phyloP scores from a whole-genome alignment of 495 filamentous ascomycete genomes.

The Bryoglossum gracile region DNA sequence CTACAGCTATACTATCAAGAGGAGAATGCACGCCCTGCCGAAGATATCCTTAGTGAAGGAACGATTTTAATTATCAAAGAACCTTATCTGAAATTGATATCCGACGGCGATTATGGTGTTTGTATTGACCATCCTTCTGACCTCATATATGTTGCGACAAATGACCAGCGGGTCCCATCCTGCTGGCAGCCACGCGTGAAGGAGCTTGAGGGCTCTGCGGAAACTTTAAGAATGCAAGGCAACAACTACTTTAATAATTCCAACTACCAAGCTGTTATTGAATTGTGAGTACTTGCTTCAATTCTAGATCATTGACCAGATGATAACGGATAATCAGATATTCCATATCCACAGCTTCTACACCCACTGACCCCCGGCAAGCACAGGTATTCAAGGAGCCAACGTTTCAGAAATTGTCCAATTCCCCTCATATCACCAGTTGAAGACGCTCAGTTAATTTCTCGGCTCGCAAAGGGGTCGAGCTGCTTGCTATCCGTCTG shows the following conservation, averaged over 20 bases:
- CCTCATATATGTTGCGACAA: background rate
- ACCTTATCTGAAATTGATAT: conserved; percentile 7
- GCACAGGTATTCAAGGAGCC: conserved; percentile 12
- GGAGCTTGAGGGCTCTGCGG: background rate
- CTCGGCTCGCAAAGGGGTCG: too few species aligned
- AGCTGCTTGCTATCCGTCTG: background rate
- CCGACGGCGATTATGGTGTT: conserved; percentile 7
- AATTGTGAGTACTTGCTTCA: too few species aligned
- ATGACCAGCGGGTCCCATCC: background rate
- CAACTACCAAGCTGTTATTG: background rate
- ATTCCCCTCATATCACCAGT: conserved; percentile 3
- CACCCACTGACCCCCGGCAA: conserved; percentile 13
- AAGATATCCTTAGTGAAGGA: background rate
- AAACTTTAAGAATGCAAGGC: background rate
- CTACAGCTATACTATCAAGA: conserved; percentile 10
- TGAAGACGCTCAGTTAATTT: background rate
- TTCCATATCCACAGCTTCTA: too few species aligned
- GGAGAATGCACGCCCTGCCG: conserved; percentile 1
- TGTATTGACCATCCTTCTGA: conserved; percentile 8
- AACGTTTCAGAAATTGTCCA: conserved; percentile 11
- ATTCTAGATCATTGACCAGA: too few species aligned
- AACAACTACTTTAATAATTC: background rate
- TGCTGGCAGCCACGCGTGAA: background rate
- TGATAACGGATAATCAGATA: too few species aligned
- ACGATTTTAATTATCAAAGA: conserved; percentile 6